These are phyloP conservation scores for Polymyxa betae DNA, from an alignment of 208 protist species.

Conservation along the genomic window DNA sequence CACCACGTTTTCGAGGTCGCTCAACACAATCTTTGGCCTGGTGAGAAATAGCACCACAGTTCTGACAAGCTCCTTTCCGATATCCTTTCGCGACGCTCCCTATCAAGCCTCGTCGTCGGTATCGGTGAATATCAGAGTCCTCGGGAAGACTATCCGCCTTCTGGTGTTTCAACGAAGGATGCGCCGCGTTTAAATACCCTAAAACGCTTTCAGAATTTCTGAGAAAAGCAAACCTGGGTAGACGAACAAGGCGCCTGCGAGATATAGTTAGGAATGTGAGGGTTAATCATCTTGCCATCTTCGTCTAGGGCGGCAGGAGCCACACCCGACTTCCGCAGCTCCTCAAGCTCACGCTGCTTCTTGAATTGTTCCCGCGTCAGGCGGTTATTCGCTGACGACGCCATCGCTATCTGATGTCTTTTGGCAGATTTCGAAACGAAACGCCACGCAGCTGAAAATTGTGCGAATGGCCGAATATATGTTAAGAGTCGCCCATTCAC, in stretches of 20 bases:
- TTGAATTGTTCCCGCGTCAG: constrained; percentile 70
- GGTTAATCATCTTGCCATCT: constrained; percentile 83
- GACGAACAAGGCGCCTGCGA: constrained; percentile 90
- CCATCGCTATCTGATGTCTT: neutral
- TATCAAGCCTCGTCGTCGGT: neutral
- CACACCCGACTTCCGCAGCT: constrained; percentile 79
- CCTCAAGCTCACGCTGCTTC: constrained; percentile 82
- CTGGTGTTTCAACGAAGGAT: constrained; percentile 68
- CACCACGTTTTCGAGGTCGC: constrained; percentile 76
- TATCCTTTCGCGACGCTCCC: constrained; percentile 81
- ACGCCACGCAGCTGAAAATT: too few species aligned
- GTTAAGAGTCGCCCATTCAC: too few species aligned
- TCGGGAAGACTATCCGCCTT: neutral
- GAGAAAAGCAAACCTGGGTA: neutral
- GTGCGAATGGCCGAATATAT: too few species aligned
- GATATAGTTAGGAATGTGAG: constrained; percentile 97
- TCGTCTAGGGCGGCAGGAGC: constrained; percentile 68
- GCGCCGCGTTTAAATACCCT: constrained; percentile 64
- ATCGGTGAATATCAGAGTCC: constrained; percentile 38
- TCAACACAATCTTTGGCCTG: constrained; percentile 87
- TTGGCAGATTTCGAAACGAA: too few species aligned
- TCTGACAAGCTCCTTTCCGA: constrained; percentile 93
- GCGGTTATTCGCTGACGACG: neutral
- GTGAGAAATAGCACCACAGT: constrained; percentile 97
- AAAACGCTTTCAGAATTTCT: neutral